Percentiles rank a stretch among this genome's conserved stretches.
Conservation (phyloP, 1,284 basidiomycete genomes). For the Ustilago shanxiensis region DNA sequence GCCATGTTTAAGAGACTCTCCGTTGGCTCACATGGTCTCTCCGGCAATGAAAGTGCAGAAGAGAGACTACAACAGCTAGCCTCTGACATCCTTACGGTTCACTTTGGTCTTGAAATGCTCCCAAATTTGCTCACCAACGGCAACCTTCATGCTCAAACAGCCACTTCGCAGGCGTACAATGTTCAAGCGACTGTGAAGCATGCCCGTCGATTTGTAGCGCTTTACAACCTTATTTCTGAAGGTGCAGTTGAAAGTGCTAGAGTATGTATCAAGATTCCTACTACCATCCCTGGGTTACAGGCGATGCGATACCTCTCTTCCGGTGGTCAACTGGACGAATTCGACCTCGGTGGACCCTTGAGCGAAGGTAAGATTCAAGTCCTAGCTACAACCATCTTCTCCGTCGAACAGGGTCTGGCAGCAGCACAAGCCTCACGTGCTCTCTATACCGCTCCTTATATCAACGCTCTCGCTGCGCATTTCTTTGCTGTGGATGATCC, state of each 20-base stretch:
- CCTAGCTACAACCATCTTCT: slow-evolving; percentile 30
- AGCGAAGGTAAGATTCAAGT: slow-evolving; percentile 30
- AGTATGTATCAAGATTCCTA: slow-evolving; percentile 34
- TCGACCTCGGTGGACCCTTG: slow-evolving; percentile 16
- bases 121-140: slow-evolving; percentile 22
- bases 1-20: slow-evolving; percentile 12
- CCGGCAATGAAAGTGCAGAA: slow-evolving; percentile 6
- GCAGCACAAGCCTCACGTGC: slow-evolving; percentile 32
- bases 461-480: slow-evolving; percentile 37
- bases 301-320: slow-evolving; percentile 42
- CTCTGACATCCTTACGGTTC: slow-evolving; percentile 33
- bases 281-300: slow-evolving; percentile 31
- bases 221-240: slow-evolving; percentile 25
- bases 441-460: slow-evolving; percentile 28
- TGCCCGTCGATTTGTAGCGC: slow-evolving; percentile 32
- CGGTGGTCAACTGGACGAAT: slow-evolving; percentile 24
- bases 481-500: slow-evolving; percentile 24
- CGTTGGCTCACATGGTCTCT: slow-evolving; percentile 5
- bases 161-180: slow-evolving; percentile 30
- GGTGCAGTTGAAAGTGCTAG: slow-evolving; percentile 1
- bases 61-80: slow-evolving; percentile 20
- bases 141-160: slow-evolving; percentile 29
- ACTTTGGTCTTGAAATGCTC: slow-evolving; percentile 35
- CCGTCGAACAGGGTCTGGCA: slow-evolving; percentile 33
- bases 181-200: slow-evolving; percentile 19